Evolutionary conservation across 345 rosid genomes (phyloP), one percentile per base, ranked within the genome.

Genomic region (Turnera subulata): DNA sequence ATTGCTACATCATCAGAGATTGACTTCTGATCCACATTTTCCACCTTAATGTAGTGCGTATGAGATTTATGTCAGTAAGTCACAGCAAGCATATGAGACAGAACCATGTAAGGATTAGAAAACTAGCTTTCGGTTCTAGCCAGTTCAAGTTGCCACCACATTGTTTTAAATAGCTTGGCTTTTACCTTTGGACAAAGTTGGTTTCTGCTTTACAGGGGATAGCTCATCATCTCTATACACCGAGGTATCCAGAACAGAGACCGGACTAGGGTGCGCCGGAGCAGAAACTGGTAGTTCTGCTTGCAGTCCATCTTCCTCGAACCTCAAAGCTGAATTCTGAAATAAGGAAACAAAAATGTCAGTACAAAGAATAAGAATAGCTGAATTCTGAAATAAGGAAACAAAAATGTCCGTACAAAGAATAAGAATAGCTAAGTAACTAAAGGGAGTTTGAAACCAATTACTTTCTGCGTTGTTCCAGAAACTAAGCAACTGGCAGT

Each of bases 231-330:
- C 93, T 62, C 72, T 69, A 67, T 82, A 83, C 11, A 67, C 40
- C 7, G 79, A 76, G 44, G 67, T 43, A 50, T 89, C 95, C 24
- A 89, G 95, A 57, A 92, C 96, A 38, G 98, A 92, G 39, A 89
- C 78, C 4, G 98, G 97, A 77, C 94, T 92, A 20, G 80, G 91
- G 72, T 89, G 84, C 66, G 89, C 97, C 46, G 76, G 60, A 16
- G 77, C 72, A 70, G 55, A 72, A 15, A 67, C 45, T 32, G 79
- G 71, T 55, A 78, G 74, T 59, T 84, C 84, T 13, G 76, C 56
- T 56, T 59, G 60, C 0, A 64, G 58, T 66, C 73, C 77, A 50
- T 78, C 89, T 53, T 89, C 83, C 59, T 72, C 75, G 40, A 75
- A 46, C 56, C 67, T 68, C 54, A 77, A 71, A 58, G 70, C 52